phyloP scores from a whole-genome alignment of 306 rosid genomes.

The Abrus pulchellus region DNA sequence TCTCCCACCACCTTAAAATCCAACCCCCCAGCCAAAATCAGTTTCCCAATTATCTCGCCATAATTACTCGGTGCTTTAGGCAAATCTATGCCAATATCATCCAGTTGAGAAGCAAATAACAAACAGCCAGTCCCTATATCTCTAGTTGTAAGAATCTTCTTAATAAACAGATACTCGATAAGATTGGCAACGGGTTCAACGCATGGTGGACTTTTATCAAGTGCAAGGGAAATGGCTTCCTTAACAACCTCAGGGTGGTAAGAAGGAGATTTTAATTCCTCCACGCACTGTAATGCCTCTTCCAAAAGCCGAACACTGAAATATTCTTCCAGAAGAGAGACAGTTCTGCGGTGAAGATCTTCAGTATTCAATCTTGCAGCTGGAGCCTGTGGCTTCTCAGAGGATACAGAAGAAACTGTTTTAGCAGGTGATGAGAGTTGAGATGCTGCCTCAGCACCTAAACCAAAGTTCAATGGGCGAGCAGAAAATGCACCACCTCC shows the following conservation, averaged over 20 bases:
- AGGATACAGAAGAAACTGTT: constrained; percentile 45
- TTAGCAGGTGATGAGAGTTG: constrained; percentile 58
- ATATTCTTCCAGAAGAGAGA: constrained; percentile 79
- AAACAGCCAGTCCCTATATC: constrained; percentile 75
- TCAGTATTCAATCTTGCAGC: constrained; percentile 55
- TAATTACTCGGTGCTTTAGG: constrained; percentile 77
- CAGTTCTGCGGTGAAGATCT: constrained; percentile 60
- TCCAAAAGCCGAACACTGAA: constrained; percentile 70
- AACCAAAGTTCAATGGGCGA: constrained; percentile 53
- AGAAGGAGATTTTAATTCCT: constrained; percentile 73
- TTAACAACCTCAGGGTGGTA: constrained; percentile 83
- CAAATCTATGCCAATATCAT: constrained; percentile 73
- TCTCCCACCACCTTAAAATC: constrained; percentile 69
- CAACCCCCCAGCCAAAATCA: constrained; percentile 57
- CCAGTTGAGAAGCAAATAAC: constrained; percentile 68
- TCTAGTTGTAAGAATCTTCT: constrained; percentile 57
- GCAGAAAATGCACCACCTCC: constrained; percentile 64
- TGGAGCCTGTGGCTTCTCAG: constrained; percentile 64
- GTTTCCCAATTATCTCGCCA: constrained; percentile 69
- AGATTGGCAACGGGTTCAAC: constrained; percentile 68
- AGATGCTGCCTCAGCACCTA: constrained; percentile 53
- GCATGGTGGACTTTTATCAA: constrained; percentile 73
- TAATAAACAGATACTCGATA: constrained; percentile 59
- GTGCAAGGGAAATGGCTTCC: constrained; percentile 72
- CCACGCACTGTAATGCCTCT: constrained; percentile 85